Percentiles rank a stretch among this genome's conserved stretches.
These are phyloP conservation scores for Blepharisma undulans DNA, from an alignment of 169 alveolate species.

Conservation along the genomic window DNA sequence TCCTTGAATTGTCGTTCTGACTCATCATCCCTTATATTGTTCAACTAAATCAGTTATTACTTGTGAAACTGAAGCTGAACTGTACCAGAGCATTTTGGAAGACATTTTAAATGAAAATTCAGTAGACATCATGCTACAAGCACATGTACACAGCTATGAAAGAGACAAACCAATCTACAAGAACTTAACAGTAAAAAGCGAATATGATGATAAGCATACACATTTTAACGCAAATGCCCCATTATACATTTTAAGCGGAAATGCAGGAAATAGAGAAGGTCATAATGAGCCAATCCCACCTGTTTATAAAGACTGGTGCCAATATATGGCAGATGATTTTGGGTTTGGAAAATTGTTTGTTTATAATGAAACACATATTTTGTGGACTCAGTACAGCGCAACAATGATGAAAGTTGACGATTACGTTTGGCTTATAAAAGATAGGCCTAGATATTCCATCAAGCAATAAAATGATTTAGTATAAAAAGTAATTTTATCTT, in stretches of 20 bases:
- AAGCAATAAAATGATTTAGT: no score
- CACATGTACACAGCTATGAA: background rate
- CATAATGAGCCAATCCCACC: background rate
- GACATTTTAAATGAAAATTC: background rate
- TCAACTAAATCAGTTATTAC: background rate
- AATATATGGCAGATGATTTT: background rate
- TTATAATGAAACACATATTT: conserved; percentile 10
- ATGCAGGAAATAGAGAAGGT: conserved; percentile 33
- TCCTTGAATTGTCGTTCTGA: conserved; percentile 4
- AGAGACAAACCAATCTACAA: background rate
- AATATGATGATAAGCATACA: background rate
- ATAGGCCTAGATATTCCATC: background rate
- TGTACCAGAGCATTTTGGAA: background rate
- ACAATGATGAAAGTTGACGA: background rate
- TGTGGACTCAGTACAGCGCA: conserved; percentile 16
- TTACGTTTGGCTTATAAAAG: conserved; percentile 14
- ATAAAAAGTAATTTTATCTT: no score
- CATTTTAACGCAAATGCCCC: conserved; percentile 17
- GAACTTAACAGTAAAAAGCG: background rate
- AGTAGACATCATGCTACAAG: background rate
- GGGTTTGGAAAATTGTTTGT: conserved; percentile 19
- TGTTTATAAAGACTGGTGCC: conserved; percentile 16
- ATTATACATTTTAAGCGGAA: conserved; percentile 17
- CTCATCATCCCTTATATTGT: conserved; percentile 5
- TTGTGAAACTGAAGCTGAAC: background rate